A percentile compares a stretch with the other conserved stretches of the same genome.
phyloP scores from a whole-genome alignment of 305 asterid species.

The Fraxinus paxiana region DNA sequence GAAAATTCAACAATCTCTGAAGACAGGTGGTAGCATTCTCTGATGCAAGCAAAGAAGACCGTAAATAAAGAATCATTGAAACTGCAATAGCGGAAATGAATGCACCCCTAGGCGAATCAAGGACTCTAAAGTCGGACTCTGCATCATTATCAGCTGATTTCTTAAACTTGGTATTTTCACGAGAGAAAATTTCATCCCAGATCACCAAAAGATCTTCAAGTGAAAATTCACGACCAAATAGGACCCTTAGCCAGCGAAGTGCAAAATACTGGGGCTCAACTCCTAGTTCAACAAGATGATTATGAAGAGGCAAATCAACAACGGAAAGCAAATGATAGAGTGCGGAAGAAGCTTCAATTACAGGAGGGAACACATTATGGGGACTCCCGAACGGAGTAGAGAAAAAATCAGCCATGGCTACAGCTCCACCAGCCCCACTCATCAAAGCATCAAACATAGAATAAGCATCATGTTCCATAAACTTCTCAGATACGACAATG shows the following conservation, averaged over 20 bases:
- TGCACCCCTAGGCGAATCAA: conserved; percentile 79
- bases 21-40: conserved; percentile 87
- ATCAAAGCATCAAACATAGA: conserved; percentile 87
- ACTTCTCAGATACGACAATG: conserved; percentile 76
- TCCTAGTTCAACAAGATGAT: conserved; percentile 88
- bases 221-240: conserved; percentile 94
- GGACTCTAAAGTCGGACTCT: conserved; percentile 51
- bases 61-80: conserved; percentile 72
- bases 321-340: conserved; percentile 79
- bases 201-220: conserved; percentile 69
- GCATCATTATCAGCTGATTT: conserved; percentile 30
- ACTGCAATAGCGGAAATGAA: conserved; percentile 89
- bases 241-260: conserved; percentile 85
- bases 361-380: conserved; percentile 65
- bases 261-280: conserved; percentile 95
- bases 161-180: conserved; percentile 44
- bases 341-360: conserved; percentile 83
- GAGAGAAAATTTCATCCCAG: conserved; percentile 87
- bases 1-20: conserved; percentile 78
- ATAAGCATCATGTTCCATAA: conserved; percentile 93
- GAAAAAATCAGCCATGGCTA: conserved; percentile 82
- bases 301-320: conserved; percentile 77
- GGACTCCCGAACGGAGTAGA: conserved; percentile 52
- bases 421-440: conserved; percentile 79
- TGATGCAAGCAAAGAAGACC: conserved; percentile 88